These are phyloP conservation scores for Funneliformis caledonium DNA, from an alignment of 371 early-diverging fungal genomes.

Conservation along the genomic window DNA sequence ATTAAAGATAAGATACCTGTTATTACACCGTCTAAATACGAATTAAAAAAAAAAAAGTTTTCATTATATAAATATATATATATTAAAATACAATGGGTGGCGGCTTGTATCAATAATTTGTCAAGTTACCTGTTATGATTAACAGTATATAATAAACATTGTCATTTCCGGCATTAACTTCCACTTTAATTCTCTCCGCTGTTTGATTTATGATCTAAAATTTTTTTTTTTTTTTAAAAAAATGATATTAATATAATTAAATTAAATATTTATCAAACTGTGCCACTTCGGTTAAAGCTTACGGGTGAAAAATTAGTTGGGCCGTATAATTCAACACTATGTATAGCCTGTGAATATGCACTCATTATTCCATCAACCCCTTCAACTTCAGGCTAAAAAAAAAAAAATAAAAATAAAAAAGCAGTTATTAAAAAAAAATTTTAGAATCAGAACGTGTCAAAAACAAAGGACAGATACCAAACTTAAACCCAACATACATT, in stretches of 20 bases:
- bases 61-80: slow-evolving; percentile 15
- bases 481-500: slow-evolving; percentile 40
- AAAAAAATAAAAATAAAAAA: neutral
- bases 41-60: neutral
- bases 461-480: neutral
- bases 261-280: neutral
- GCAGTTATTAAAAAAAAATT: neutral
- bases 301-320: slow-evolving; percentile 64
- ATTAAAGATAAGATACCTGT: slow-evolving; percentile 46
- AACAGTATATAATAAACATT: slow-evolving; percentile 51
- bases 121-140: slow-evolving; percentile 47
- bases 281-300: neutral
- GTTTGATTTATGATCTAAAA: slow-evolving; percentile 46
- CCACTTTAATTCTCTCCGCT: slow-evolving; percentile 44
- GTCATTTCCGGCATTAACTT: slow-evolving; percentile 43
- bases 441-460: neutral
- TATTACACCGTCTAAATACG: slow-evolving; percentile 49
- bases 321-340: slow-evolving; percentile 51
- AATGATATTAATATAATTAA: neutral
- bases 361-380: slow-evolving; percentile 57
- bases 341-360: slow-evolving; percentile 49
- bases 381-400: slow-evolving; percentile 52
- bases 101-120: neutral
- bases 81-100: neutral
- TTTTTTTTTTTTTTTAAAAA: neutral